Evolutionary conservation across 805 yeast species (phyloP), one percentile per base, ranked within the genome.

Genomic region (Candida incommunis): DNA sequence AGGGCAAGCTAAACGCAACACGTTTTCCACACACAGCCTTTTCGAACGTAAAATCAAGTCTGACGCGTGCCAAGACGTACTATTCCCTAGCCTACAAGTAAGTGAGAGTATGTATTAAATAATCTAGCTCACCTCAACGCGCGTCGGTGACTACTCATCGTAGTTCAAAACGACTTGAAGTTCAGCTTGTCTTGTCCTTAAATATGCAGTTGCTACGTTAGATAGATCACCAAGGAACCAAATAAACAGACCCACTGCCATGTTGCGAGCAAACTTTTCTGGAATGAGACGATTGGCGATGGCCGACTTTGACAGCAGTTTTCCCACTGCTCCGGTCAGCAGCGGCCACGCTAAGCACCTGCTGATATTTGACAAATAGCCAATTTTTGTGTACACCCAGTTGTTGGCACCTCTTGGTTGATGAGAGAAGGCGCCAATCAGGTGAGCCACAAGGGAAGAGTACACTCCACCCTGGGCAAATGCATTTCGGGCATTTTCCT

Each of bases 301-400:
- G 37, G 11, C 7, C 37, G 37, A 31, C 20, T 16, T 31, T 11
- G 11, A 7, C 5, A 16, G 20, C 7, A 31, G 37, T 11, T 16
- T 9, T 9, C 37, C 37, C 5, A 31, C 18, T 5, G 18, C 18
- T 11, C 37, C 37, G 4, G 37, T 31, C 18, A 31, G 9, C 5
- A 31, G 9, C 37, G 37, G 37, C 37, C 37, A 31, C 37, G 18
- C 18, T 18, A 31, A 18, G n/a, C 18, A 13, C 5, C 37, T 9
- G 13, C 20, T 16, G 7, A 7, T 9, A n/a, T 31, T 31, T 9
- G 37, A 31, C 11, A 31, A n/a, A n/a, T 9, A 31, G 5, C 37
- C 37, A 31, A 31, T 31, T 18, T 31, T 31, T 9, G 37, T 31
- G 37, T 31, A 31, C 18, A 31, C 37, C 37, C 37, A 31, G 37